These are phyloP conservation scores for Vinca minor DNA, from an alignment of 257 asterid species.

Conservation along the genomic window DNA sequence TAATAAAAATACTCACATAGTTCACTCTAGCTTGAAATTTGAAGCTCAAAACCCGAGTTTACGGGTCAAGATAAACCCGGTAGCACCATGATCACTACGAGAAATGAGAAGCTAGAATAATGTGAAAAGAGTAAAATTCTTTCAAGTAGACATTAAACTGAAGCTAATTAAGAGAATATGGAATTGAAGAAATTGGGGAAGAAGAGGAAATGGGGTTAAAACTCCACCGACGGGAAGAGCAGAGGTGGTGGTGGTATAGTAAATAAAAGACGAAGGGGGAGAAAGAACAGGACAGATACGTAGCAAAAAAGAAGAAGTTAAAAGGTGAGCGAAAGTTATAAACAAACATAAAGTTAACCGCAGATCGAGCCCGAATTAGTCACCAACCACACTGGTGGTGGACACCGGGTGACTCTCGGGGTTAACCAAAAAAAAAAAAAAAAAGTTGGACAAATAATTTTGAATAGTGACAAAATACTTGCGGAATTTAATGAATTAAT, in stretches of 20 bases:
- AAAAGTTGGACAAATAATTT: too few species aligned
- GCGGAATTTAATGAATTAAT: too few species aligned
- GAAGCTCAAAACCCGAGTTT: slow-evolving; percentile 4
- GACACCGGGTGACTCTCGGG: too few species aligned
- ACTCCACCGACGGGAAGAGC: slow-evolving; percentile 16
- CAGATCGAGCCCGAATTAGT: too few species aligned
- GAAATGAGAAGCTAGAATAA: slow-evolving; percentile 6
- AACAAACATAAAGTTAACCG: too few species aligned
- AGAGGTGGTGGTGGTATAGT: neutral
- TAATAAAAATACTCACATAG: slow-evolving; percentile 4
- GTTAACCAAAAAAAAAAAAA: too few species aligned
- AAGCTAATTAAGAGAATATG: neutral
- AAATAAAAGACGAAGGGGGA: slow-evolving; percentile 4
- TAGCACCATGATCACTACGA: neutral
- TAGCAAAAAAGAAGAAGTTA: too few species aligned
- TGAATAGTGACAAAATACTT: slow-evolving; percentile 4
- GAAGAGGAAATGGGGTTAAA: neutral
- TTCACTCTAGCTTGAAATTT: neutral
- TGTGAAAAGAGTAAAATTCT: slow-evolving; percentile 10
- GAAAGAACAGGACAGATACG: neutral
- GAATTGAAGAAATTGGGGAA: slow-evolving; percentile 1
- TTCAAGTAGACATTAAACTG: neutral
- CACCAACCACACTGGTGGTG: too few species aligned
- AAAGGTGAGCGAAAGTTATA: neutral
- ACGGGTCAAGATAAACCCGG: neutral